These are phyloP conservation scores for Nannochloris sp. DNA, from an alignment of 139 green algal species.

Conservation along the genomic window DNA sequence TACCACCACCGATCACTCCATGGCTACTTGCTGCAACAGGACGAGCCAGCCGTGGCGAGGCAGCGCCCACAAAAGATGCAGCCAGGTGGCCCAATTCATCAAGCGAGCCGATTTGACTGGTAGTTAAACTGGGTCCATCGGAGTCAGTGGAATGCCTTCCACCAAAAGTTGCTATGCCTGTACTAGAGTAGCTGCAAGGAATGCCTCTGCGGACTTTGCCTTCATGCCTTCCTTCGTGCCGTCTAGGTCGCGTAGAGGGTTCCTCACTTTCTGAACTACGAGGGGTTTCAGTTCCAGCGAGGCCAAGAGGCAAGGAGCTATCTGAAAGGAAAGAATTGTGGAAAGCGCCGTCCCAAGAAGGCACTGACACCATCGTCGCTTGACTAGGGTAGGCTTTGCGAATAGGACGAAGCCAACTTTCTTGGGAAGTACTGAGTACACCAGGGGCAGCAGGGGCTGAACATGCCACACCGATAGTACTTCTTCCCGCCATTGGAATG, in stretches of 20 bases:
- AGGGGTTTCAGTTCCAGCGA: slow-evolving; percentile 7
- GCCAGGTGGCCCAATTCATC: no score
- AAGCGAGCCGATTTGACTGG: no score
- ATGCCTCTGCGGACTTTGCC: slow-evolving; percentile 15
- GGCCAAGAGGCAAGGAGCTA: not conserved
- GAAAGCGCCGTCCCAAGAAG: not conserved
- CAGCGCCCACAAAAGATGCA: no score
- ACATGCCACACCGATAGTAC: no score
- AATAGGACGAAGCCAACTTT: not conserved
- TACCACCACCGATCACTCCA: no score
- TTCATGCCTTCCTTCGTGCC: not conserved
- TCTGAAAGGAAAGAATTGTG: not conserved
- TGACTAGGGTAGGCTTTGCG: not conserved
- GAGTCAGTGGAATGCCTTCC: no score
- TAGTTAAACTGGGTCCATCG: no score
- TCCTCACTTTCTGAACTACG: not conserved
- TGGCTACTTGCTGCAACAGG: no score
- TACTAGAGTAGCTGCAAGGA: slow-evolving; percentile 3
- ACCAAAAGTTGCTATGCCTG: no score
- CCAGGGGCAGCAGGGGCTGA: slow-evolving; percentile 5
- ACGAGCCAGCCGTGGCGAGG: no score
- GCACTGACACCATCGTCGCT: not conserved
- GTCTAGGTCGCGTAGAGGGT: not conserved
- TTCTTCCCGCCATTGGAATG: no score
- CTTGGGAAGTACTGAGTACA: no score